phyloP scores from a whole-genome alignment of 2,329 filamentous ascomycete species.

The Amauroascus niger region DNA sequence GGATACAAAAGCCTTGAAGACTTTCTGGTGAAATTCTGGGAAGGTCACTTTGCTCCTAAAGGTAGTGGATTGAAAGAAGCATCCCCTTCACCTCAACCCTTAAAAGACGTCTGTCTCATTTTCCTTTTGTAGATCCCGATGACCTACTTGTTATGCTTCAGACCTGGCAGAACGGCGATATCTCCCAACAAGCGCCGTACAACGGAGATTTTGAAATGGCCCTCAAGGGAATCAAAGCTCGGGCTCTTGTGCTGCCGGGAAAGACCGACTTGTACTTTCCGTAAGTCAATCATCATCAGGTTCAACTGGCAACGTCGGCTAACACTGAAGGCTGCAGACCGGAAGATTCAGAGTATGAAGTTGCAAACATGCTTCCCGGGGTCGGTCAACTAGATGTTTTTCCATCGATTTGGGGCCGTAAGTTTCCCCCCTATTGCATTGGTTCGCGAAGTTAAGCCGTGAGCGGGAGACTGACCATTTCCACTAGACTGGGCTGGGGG shows the following conservation, averaged over 20 bases:
- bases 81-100: background rate
- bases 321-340: slow-evolving; percentile 39
- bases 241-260: slow-evolving; percentile 58
- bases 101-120: background rate
- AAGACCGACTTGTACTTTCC: slow-evolving; percentile 76
- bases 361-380: slow-evolving; percentile 51
- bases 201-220: slow-evolving; percentile 56
- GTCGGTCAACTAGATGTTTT: slow-evolving; percentile 47
- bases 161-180: slow-evolving; percentile 68
- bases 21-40: slow-evolving; percentile 68
- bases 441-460: too few relatives aligned
- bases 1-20: slow-evolving; percentile 61
- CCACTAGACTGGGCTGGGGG: slow-evolving; percentile 52
- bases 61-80: slow-evolving; percentile 27
- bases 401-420: slow-evolving; percentile 57
- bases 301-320: too few relatives aligned
- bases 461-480: slow-evolving; percentile 1
- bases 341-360: slow-evolving; percentile 67
- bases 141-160: slow-evolving; percentile 66
- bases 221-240: slow-evolving; percentile 61
- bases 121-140: slow-evolving; percentile 51
- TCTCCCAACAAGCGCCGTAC: slow-evolving; percentile 59
- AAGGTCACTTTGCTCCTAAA: slow-evolving; percentile 61
- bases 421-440: slow-evolving; percentile 22
- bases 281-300: slow-evolving; percentile 31